Conservation (phyloP, 208 protist species). For the Wallacemonas sp. region DNA sequence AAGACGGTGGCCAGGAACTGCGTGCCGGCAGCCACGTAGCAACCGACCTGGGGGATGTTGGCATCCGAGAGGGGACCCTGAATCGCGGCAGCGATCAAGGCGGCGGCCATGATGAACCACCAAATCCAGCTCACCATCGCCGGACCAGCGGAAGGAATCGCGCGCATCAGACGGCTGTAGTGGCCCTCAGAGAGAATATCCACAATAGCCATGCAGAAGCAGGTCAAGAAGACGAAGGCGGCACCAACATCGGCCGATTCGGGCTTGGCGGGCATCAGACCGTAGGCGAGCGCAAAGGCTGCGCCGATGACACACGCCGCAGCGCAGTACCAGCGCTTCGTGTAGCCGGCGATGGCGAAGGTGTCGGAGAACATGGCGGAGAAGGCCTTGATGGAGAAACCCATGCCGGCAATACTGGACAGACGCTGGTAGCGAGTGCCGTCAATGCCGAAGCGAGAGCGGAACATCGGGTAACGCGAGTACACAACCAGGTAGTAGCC, state of each 20-base stretch:
- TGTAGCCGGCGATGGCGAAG: constrained; percentile 34
- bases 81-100: constrained; percentile 26
- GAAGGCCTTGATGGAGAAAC: constrained; percentile 34
- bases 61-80: constrained; percentile 34
- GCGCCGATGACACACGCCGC: constrained; percentile 23
- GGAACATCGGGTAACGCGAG: constrained; percentile 30
- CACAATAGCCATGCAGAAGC: constrained; percentile 31
- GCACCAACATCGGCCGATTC: constrained; percentile 15
- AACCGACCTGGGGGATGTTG: constrained; percentile 16
- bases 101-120: constrained; percentile 33
- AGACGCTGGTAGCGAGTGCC: constrained; percentile 34
- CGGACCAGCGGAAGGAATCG: constrained; percentile 21
- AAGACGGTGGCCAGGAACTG: constrained; percentile 25
- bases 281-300: constrained; percentile 20
- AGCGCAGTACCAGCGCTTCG: constrained; percentile 37
- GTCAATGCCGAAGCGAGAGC: constrained; percentile 19
- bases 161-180: constrained; percentile 43
- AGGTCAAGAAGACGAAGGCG: constrained; percentile 30
- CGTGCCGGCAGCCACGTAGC: constrained; percentile 24
- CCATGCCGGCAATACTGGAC: constrained; percentile 24
- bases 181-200: constrained; percentile 48
- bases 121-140: constrained; percentile 45
- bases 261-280: constrained; percentile 23
- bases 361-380: constrained; percentile 37
- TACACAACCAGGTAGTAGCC: constrained; percentile 22